A percentile compares a stretch with the other conserved stretches of the same genome.
phyloP scores from a whole-genome alignment of 257 asterid genomes.

The Mitragyna speciosa region DNA sequence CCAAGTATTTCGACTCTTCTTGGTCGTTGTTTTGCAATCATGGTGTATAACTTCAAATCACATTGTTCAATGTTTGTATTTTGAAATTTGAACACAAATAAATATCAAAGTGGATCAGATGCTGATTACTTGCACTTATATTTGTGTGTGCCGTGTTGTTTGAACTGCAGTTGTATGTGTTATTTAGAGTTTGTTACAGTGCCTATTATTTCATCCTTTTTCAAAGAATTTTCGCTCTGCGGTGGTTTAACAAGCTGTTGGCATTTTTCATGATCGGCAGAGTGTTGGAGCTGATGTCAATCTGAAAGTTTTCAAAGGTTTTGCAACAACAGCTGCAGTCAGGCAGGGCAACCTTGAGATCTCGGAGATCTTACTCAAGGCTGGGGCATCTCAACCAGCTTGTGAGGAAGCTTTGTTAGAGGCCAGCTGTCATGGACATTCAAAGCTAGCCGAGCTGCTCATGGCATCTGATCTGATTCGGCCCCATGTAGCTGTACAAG shows the following conservation, averaged over 20 bases:
- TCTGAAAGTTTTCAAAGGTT: constrained; percentile 63
- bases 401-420: constrained; percentile 84
- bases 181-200: too few species aligned
- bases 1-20: neutral
- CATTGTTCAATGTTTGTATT: neutral
- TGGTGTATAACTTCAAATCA: neutral
- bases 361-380: constrained; percentile 62
- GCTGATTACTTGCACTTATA: neutral
- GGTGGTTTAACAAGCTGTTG: neutral
- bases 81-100: constrained; percentile 1
- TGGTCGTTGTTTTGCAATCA: neutral
- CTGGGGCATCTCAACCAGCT: constrained; percentile 84
- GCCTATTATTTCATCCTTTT: too few species aligned
- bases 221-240: neutral
- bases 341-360: constrained; percentile 69
- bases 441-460: constrained; percentile 51
- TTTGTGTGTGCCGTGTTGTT: neutral
- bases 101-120: neutral
- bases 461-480: constrained; percentile 75
- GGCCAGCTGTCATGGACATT: constrained; percentile 70
- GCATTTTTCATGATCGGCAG: constrained; percentile 32
- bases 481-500: constrained; percentile 64
- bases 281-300: constrained; percentile 73
- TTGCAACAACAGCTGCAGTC: constrained; percentile 64
- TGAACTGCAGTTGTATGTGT: neutral